A percentile compares a stretch with the other conserved stretches of the same genome.
These are phyloP conservation scores for Mayamaea pseudoterrestris DNA, from an alignment of 108 stramenopile species.

Conservation along the genomic window DNA sequence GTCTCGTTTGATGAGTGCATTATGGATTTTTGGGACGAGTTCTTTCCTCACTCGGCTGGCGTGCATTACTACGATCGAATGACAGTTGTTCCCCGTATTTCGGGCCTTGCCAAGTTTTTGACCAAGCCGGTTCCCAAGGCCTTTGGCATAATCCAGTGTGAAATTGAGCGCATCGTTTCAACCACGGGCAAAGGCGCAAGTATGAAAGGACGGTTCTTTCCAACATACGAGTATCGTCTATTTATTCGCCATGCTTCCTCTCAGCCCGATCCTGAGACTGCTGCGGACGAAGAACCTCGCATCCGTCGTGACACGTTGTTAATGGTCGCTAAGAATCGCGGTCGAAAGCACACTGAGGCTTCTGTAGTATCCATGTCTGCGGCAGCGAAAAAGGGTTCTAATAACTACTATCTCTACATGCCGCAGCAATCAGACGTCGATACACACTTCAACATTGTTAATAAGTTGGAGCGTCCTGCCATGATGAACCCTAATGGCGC, in stretches of 20 bases:
- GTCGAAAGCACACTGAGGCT: constrained; percentile 18
- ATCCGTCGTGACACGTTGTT: constrained; percentile 50
- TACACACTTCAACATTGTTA: constrained; percentile 37
- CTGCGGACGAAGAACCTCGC: constrained; percentile 1
- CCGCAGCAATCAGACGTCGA: constrained; percentile 60
- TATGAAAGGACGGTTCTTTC: constrained; percentile 65
- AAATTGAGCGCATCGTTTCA: constrained; percentile 59
- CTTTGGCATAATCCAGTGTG: constrained; percentile 71
- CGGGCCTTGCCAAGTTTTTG: constrained; percentile 44
- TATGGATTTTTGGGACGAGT: constrained; percentile 79
- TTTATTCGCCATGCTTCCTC: constrained; percentile 48
- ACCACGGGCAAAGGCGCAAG: constrained; percentile 39
- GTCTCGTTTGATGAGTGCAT: constrained; percentile 48
- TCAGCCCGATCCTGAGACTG: not conserved
- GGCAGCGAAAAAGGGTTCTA: constrained; percentile 49
- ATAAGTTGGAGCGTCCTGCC: constrained; percentile 6
- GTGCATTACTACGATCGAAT: constrained; percentile 63
- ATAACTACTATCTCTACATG: constrained; percentile 56
- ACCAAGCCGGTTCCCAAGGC: constrained; percentile 70
- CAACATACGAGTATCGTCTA: constrained; percentile 71
- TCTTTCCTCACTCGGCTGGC: constrained; percentile 36
- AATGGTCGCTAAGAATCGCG: constrained; percentile 64
- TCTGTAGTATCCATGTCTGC: constrained; percentile 2
- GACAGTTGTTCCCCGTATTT: constrained; percentile 62
- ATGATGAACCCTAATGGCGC: constrained; percentile 6